Evolutionary conservation across 2,329 filamentous ascomycete genomes (phyloP).

Genomic region (Sporothrix variecibatus): DNA sequence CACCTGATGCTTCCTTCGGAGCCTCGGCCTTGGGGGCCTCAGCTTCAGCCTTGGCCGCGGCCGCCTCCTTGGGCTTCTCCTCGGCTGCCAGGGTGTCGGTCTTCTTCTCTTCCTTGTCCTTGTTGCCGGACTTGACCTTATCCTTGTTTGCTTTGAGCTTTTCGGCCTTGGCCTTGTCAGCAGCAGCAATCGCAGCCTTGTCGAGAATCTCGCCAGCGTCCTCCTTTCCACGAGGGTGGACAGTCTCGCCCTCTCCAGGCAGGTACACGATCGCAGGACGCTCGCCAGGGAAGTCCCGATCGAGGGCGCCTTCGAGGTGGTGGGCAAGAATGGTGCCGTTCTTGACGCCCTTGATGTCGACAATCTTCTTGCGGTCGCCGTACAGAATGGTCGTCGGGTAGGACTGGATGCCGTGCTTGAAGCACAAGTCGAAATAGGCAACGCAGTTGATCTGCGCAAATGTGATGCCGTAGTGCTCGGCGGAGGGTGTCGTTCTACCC

Average conservation of each 20-base stretch:
- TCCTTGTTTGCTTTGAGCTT: conserved; percentile 17
- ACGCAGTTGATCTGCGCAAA: conserved; percentile 87
- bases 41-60: conserved; percentile 37
- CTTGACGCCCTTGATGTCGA: conserved; percentile 66
- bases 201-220: conserved; percentile 29
- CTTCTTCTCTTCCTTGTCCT: not conserved
- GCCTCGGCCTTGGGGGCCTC: conserved; percentile 18
- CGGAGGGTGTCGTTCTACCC: conserved; percentile 63
- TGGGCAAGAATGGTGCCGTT: conserved; percentile 64
- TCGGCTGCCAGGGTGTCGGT: not conserved
- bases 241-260: conserved; percentile 68
- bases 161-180: conserved; percentile 23
- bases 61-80: conserved; percentile 32
- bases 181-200: conserved; percentile 25
- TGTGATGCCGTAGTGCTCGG: conserved; percentile 82
- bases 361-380: conserved; percentile 71
- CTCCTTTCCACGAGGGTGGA: conserved; percentile 36
- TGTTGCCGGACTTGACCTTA: not conserved
- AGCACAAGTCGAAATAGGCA: conserved; percentile 77
- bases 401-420: conserved; percentile 62
- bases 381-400: conserved; percentile 81
- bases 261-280: conserved; percentile 68
- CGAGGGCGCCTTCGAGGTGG: conserved; percentile 23
- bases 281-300: conserved; percentile 72
- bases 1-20: not conserved